A percentile compares a stretch with the other conserved stretches of the same genome.
Conservation (phyloP, 2,329 filamentous ascomycete species). For the Biscogniauxia mediterranea region DNA sequence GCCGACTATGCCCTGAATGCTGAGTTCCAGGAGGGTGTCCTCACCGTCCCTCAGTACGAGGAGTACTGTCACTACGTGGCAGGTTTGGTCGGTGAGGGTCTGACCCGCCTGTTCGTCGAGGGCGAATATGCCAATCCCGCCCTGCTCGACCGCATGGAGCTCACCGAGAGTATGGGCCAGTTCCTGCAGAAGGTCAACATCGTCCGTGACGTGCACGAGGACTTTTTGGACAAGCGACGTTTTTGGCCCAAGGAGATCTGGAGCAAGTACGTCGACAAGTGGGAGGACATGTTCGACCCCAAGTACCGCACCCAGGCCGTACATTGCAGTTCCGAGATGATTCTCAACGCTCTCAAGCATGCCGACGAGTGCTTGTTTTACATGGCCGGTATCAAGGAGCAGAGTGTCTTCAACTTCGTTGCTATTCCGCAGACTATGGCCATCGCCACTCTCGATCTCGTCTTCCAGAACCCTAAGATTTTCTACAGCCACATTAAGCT, state of each 20-base stretch:
- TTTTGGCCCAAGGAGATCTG: conserved; percentile 98
- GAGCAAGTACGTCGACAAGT: conserved; percentile 89
- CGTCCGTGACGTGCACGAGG: conserved; percentile 91
- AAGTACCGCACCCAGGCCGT: conserved; percentile 75
- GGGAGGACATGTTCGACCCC: conserved; percentile 85
- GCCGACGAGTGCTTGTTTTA: conserved; percentile 96
- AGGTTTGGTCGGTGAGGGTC: conserved; percentile 93
- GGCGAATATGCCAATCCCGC: conserved; percentile 83
- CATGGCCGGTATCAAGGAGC: conserved; percentile 89
- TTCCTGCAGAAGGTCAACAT: conserved; percentile 99
- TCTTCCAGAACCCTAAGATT: conserved; percentile 87
- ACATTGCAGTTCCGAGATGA: conserved; percentile 89
- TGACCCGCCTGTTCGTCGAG: conserved; percentile 87
- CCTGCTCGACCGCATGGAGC: conserved; percentile 71
- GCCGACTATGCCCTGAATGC: conserved; percentile 89
- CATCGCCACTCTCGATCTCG: conserved; percentile 87
- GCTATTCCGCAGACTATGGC: conserved; percentile 97
- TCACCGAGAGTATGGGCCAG: conserved; percentile 95
- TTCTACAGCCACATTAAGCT: conserved; percentile 93
- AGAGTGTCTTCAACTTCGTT: conserved; percentile 98
- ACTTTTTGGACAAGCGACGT: conserved; percentile 79
- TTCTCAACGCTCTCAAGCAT: conserved; percentile 82
- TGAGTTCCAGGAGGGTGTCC: conserved; percentile 74
- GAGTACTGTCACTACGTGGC: conserved; percentile 98
- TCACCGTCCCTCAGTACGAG: conserved; percentile 87